Evolutionary conservation across 2,329 filamentous ascomycete species (phyloP), one percentile per base, ranked within the genome.

Genomic region (Juglanconis sp.): DNA sequence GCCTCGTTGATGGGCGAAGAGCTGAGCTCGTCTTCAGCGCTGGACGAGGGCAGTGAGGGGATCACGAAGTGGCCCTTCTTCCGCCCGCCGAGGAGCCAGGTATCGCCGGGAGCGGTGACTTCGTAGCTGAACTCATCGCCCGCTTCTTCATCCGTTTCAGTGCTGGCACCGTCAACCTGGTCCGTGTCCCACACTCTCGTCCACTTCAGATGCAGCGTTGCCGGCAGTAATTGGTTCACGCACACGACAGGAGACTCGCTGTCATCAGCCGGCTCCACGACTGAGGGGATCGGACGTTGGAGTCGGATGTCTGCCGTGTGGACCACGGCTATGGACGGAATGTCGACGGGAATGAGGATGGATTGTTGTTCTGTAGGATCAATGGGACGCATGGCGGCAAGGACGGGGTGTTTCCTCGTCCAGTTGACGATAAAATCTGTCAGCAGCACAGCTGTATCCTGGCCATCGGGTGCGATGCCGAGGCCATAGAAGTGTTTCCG

Each of bases 271-370:
- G 69, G 64, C 17, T 59, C 11, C 34, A 62, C 40, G 15, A 65
- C 70, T 72, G 57, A 69, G 67, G 58, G 69, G 73, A 68, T 67
- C 68, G 61, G 68, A 40, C 62, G 71, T 60, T 79, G 75, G 1
- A 91, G 73, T 34, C 78, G 77, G 34, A 94, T 81, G 56, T 89
- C 86, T 3, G 89, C 88, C 0, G 90, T 96, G 73, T 96, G 90
- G 0, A 98, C 84, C 24, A 96, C 85, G 52, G 91, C 86, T 2
- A 96, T 81, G 1, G 89, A 87, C 0, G 94, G 94, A 1, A 99
- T 86, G 61, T 96, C 92, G 13, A 99, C 93, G 0, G 93, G 91
- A 56, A 99, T 96, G 35, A 89, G 79, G 66, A 99, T 93, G 11
- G 86, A 87, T 24, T 82, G 82, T 63, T 73, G 79, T 24, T 82